Percentiles rank a stretch among this genome's conserved stretches.
Evolutionary conservation across 2,329 filamentous ascomycete genomes (phyloP).

Genomic region (Talaromyces rugulosus): DNA sequence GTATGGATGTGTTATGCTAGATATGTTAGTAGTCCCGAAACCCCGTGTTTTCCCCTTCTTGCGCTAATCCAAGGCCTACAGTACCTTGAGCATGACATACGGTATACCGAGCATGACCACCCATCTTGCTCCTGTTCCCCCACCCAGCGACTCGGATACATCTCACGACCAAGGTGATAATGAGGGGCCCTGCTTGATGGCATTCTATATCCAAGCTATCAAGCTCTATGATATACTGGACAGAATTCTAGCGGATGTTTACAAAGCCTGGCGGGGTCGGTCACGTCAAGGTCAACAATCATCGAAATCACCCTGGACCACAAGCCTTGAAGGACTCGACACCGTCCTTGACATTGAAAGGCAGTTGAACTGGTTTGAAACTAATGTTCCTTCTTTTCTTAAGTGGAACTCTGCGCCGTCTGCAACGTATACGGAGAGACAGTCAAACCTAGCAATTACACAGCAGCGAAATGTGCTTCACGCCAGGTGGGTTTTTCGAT

Average conservation of each 20-base stretch:
- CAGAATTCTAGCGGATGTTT: conserved; percentile 31
- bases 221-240: conserved; percentile 29
- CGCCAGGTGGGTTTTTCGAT: not conserved
- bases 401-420: not conserved
- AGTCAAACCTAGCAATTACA: not conserved
- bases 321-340: not conserved
- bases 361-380: not conserved
- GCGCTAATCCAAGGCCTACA: conserved; percentile 10
- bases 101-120: conserved; percentile 32
- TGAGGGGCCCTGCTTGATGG: conserved; percentile 15
- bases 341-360: not conserved
- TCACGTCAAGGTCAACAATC: not conserved
- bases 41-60: not conserved
- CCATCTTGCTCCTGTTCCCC: conserved; percentile 22
- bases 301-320: not conserved
- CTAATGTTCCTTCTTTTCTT: not conserved
- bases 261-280: conserved; percentile 23
- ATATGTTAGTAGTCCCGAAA: conserved; percentile 25
- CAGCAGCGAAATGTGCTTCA: conserved; percentile 4
- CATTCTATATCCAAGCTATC: conserved; percentile 24
- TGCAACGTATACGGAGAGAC: not conserved
- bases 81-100: conserved; percentile 38
- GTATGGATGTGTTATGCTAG: conserved; percentile 39
- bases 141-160: conserved; percentile 14
- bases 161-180: conserved; percentile 1